Evolutionary conservation across 1,284 basidiomycete genomes (phyloP).

Genomic region (Grifola frondosa): DNA sequence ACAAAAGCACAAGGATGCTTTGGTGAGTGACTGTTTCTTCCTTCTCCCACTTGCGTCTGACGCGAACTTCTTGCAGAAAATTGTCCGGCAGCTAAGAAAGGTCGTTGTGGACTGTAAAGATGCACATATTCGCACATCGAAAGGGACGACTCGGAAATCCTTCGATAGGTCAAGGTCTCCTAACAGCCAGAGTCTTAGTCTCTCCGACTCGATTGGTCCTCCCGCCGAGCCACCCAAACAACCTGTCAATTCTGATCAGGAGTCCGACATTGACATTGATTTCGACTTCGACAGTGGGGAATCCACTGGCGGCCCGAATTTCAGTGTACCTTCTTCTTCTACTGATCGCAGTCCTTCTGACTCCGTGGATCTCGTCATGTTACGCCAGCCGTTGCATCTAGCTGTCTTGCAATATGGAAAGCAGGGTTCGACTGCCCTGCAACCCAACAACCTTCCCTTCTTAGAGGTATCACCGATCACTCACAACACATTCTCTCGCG

Average conservation of each 20-base stretch:
- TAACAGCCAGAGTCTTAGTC: constrained; percentile 21
- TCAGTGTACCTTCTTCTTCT: constrained; percentile 12
- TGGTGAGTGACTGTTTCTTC: constrained; percentile 48
- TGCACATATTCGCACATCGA: constrained; percentile 48
- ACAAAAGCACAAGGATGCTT: constrained; percentile 61
- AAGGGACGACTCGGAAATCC: constrained; percentile 18
- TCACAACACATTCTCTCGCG: constrained; percentile 68
- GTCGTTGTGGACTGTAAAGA: constrained; percentile 78
- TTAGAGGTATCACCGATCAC: constrained; percentile 52
- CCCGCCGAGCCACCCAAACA: constrained; percentile 57
- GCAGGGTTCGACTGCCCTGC: constrained; percentile 25
- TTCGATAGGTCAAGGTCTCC: constrained; percentile 15
- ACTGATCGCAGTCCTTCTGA: constrained; percentile 15
- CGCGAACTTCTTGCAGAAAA: constrained; percentile 45
- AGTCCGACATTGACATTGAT: constrained; percentile 64
- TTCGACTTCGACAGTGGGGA: constrained; percentile 54
- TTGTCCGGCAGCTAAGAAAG: constrained; percentile 78
- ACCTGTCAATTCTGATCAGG: constrained; percentile 30
- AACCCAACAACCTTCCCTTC: constrained; percentile 36
- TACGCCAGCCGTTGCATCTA: constrained; percentile 47
- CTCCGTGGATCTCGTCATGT: constrained; percentile 30
- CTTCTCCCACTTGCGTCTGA: constrained; percentile 1
- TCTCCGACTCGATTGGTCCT: constrained; percentile 28
- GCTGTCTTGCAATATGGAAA: constrained; percentile 40
- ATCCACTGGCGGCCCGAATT: constrained; percentile 10